A percentile compares a stretch with the other conserved stretches of the same genome.
These are phyloP conservation scores for Komagataella pseudopastoris DNA, from an alignment of 805 yeast genomes.

Conservation along the genomic window DNA sequence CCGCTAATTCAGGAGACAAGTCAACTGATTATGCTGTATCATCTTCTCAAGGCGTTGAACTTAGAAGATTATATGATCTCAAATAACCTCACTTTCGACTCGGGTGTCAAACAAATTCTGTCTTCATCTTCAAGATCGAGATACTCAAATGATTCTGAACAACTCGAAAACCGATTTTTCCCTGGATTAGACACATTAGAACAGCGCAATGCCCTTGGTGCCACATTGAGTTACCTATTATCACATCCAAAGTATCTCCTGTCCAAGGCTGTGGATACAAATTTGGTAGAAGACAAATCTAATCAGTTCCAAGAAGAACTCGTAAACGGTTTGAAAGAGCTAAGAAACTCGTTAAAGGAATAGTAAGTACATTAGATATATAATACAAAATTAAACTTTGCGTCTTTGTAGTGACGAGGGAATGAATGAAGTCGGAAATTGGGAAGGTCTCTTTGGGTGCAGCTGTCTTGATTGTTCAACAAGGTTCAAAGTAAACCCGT, in stretches of 20 bases:
- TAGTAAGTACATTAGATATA: not conserved
- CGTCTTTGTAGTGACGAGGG: not conserved
- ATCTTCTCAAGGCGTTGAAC: constrained; percentile 38
- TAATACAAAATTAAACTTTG: not conserved
- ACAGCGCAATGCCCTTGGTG: constrained; percentile 45
- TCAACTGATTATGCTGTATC: constrained; percentile 54
- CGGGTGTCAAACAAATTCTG: not conserved
- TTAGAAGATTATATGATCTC: constrained; percentile 29
- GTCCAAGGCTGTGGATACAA: not conserved
- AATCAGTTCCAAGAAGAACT: constrained; percentile 28
- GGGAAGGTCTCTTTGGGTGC: not conserved
- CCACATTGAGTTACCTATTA: constrained; percentile 54
- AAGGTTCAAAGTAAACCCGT: constrained; percentile 11
- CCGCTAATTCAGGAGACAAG: constrained; percentile 47
- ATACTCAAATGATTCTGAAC: not conserved
- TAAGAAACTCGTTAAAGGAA: constrained; percentile 26
- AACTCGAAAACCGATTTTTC: constrained; percentile 12
- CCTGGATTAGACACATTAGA: constrained; percentile 52
- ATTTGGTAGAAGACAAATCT: constrained; percentile 19
- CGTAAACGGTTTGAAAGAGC: constrained; percentile 35
- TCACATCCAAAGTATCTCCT: constrained; percentile 74
- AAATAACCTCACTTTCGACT: constrained; percentile 1
- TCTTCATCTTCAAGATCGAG: not conserved
- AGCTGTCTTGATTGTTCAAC: not conserved
- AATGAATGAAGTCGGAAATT: not conserved